Percentiles rank a stretch among this genome's conserved stretches.
Conservation (phyloP, 1,284 basidiomycete genomes). For the Papiliotrema nemorosa region DNA sequence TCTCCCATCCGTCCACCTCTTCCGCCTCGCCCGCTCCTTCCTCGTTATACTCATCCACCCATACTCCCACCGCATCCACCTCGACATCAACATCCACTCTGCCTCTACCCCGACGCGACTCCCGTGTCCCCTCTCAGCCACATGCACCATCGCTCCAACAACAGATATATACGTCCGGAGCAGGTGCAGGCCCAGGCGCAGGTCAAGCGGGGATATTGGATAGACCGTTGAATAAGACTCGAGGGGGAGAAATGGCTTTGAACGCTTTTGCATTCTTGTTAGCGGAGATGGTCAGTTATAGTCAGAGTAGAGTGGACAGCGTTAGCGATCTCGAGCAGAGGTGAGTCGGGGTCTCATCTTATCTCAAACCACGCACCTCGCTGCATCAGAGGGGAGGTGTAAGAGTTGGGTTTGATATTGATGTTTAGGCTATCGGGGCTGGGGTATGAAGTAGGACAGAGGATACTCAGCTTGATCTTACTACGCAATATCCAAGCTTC, state of each 20-base stretch:
- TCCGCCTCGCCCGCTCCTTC: conserved; percentile 1
- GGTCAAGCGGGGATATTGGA: conserved; percentile 60
- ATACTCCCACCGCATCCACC: conserved; percentile 10
- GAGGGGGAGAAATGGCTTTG: conserved; percentile 72
- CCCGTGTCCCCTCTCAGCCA: conserved; percentile 4
- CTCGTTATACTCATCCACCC: background rate
- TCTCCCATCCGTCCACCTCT: conserved; percentile 15
- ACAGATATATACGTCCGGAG: conserved; percentile 17
- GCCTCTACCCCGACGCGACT: conserved; percentile 6
- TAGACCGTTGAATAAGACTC: conserved; percentile 75
- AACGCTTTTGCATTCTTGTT: conserved; percentile 84
- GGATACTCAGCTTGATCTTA: conserved; percentile 59
- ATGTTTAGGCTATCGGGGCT: conserved; percentile 70
- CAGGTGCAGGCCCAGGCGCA: background rate
- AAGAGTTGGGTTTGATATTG: conserved; percentile 6
- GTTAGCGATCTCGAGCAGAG: conserved; percentile 89
- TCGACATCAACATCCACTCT: too few species aligned
- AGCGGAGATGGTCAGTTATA: conserved; percentile 88
- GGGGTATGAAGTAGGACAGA: conserved; percentile 81
- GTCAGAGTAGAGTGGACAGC: conserved; percentile 87
- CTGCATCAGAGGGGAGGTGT: background rate
- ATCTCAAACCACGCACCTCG: too few species aligned
- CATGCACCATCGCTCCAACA: conserved; percentile 22
- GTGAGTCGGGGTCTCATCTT: too few species aligned
- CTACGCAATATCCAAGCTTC: conserved; percentile 44